Percentiles rank a stretch among this genome's conserved stretches.
Evolutionary conservation across 2,329 filamentous ascomycete species (phyloP).

Genomic region (Epichloe aotearoae): DNA sequence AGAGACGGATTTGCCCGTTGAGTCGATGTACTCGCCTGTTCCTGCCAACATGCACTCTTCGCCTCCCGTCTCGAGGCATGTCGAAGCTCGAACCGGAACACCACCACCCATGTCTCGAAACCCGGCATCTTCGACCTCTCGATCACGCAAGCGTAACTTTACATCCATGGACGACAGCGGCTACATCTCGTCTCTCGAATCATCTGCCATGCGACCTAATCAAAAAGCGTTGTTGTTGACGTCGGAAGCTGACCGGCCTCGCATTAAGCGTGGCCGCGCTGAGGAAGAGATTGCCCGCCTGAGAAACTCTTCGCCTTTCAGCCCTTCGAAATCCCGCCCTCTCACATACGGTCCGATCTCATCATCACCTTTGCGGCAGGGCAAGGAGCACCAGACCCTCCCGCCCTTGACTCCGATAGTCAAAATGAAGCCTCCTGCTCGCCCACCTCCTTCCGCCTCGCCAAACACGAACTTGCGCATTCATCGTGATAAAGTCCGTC

Average conservation of each 20-base stretch:
- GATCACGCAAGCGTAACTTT: constrained; percentile 63
- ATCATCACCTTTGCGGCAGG: constrained; percentile 54
- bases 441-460: constrained; percentile 61
- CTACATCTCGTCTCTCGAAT: constrained; percentile 93
- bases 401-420: constrained; percentile 73
- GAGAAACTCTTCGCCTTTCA: constrained; percentile 84
- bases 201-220: constrained; percentile 66
- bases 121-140: constrained; percentile 48
- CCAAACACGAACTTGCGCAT: constrained; percentile 85
- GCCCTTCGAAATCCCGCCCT: constrained; percentile 59
- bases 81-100: constrained; percentile 51
- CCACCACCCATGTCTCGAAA: constrained; percentile 57
- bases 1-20: constrained; percentile 25
- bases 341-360: constrained; percentile 40
- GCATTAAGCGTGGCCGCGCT: constrained; percentile 76
- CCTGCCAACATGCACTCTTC: constrained; percentile 71
- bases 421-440: constrained; percentile 54
- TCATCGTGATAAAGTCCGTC: constrained; percentile 70
- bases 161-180: constrained; percentile 81
- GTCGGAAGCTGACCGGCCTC: constrained; percentile 67
- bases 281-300: constrained; percentile 93
- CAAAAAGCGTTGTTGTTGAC: constrained; percentile 52
- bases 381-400: constrained; percentile 46
- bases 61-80: constrained; percentile 59
- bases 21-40: constrained; percentile 55